These are phyloP conservation scores for Phytophthora fragariaefolia DNA, from an alignment of 352 stramenopile species.

Conservation along the genomic window DNA sequence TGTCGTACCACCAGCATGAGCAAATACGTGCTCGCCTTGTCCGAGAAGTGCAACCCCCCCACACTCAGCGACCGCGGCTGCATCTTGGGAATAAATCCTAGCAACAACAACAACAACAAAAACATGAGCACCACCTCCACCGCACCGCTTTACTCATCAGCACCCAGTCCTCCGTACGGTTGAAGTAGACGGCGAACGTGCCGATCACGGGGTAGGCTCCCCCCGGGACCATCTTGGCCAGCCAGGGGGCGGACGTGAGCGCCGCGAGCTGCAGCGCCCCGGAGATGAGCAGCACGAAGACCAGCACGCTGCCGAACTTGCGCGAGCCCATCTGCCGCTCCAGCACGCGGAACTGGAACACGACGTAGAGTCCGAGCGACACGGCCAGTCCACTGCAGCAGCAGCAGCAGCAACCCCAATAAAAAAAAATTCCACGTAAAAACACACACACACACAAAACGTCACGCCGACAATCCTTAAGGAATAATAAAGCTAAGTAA, in stretches of 20 bases:
- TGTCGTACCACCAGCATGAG: conserved; percentile 72
- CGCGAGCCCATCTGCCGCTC: conserved; percentile 86
- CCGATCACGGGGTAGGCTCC: conserved; percentile 80
- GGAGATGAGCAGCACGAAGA: conserved; percentile 68
- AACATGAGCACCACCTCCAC: neutral
- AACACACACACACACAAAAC: no score
- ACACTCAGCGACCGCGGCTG: conserved; percentile 66
- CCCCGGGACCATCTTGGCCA: conserved; percentile 53
- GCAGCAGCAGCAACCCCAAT: conserved; percentile 2
- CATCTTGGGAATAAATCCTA: conserved; percentile 82
- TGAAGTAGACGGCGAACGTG: conserved; percentile 77
- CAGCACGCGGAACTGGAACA: conserved; percentile 88
- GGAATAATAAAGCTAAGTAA: conserved; percentile 5
- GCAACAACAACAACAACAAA: neutral
- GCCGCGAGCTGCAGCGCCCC: conserved; percentile 53
- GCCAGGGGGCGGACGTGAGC: conserved; percentile 48
- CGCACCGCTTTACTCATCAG: neutral
- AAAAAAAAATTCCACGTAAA: neutral
- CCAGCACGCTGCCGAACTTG: conserved; percentile 82
- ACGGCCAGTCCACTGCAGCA: conserved; percentile 76
- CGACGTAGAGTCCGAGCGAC: conserved; percentile 81
- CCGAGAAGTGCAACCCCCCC: conserved; percentile 79
- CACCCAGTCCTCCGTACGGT: conserved; percentile 53
- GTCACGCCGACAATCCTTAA: conserved; percentile 7
- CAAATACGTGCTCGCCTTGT: conserved; percentile 83